Evolutionary conservation across 2,329 filamentous ascomycete species (phyloP).

Genomic region (Apiospora malaysiana): DNA sequence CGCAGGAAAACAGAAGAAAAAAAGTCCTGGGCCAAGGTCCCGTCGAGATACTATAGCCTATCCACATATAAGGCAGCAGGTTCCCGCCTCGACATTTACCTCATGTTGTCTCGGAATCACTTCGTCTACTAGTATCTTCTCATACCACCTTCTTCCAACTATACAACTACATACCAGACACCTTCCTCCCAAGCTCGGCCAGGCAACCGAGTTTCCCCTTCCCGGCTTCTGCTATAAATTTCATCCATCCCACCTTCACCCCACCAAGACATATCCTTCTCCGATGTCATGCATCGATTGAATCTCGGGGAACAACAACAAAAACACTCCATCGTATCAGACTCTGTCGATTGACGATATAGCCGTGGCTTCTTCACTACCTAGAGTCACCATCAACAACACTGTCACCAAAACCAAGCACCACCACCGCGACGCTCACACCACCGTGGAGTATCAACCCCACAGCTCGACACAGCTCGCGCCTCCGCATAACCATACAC

Average conservation of each 20-base stretch:
- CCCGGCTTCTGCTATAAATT: slow-evolving; percentile 19
- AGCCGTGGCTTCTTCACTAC: slow-evolving; percentile 24
- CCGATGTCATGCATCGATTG: slow-evolving; percentile 26
- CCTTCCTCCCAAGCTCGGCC: not conserved
- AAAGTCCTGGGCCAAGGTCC: slow-evolving; percentile 22
- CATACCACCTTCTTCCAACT: slow-evolving; percentile 5
- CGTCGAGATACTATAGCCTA: slow-evolving; percentile 3
- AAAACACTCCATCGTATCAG: slow-evolving; percentile 22
- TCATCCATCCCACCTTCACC: slow-evolving; percentile 19
- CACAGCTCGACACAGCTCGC: slow-evolving; percentile 5
- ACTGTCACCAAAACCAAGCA: slow-evolving; percentile 23
- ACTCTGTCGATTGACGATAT: slow-evolving; percentile 26
- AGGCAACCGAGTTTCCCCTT: slow-evolving; percentile 22
- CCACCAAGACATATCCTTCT: slow-evolving; percentile 19
- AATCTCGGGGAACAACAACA: slow-evolving; percentile 17
- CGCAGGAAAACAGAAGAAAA: slow-evolving; percentile 22
- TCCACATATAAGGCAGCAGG: slow-evolving; percentile 23
- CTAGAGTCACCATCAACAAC: slow-evolving; percentile 25
- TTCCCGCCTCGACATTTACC: slow-evolving; percentile 7
- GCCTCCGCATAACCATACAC: slow-evolving; percentile 7
- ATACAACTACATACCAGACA: slow-evolving; percentile 1
- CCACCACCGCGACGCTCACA: slow-evolving; percentile 21
- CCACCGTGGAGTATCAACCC: slow-evolving; percentile 6
- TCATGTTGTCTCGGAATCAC: slow-evolving; percentile 14
- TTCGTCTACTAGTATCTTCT: not conserved